A percentile compares a stretch with the other conserved stretches of the same genome.
These are phyloP conservation scores for Salvia miltiorrhiza DNA, from an alignment of 257 asterid genomes.

Conservation along the genomic window DNA sequence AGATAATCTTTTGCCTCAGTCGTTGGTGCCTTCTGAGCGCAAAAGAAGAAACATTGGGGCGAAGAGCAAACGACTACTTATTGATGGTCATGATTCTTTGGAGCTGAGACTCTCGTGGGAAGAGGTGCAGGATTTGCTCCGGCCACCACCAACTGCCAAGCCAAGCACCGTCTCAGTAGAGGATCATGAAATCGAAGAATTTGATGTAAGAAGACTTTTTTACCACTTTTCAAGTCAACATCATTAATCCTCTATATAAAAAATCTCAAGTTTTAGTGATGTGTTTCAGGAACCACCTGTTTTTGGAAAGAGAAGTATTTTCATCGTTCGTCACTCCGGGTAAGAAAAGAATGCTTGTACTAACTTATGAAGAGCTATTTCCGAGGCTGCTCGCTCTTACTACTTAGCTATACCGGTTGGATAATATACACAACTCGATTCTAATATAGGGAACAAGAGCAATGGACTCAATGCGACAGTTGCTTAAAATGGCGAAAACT, in stretches of 20 bases:
- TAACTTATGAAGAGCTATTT: not conserved
- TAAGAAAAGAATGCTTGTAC: slow-evolving; percentile 29
- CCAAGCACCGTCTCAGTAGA: slow-evolving; percentile 67
- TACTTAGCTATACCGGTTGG: not conserved
- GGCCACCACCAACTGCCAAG: slow-evolving; percentile 57
- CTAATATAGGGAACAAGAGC: slow-evolving; percentile 74
- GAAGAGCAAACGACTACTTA: slow-evolving; percentile 77
- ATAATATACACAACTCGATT: slow-evolving; percentile 1
- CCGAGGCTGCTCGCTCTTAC: not conserved
- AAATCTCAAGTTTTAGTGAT: slow-evolving; percentile 16
- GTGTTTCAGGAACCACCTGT: slow-evolving; percentile 83
- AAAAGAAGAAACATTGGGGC: slow-evolving; percentile 84
- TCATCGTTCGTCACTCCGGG: slow-evolving; percentile 73
- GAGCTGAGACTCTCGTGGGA: slow-evolving; percentile 93
- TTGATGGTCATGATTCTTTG: slow-evolving; percentile 73
- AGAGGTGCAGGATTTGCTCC: slow-evolving; percentile 90
- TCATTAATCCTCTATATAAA: slow-evolving; percentile 7
- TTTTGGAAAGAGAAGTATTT: slow-evolving; percentile 76
- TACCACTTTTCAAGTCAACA: not conserved
- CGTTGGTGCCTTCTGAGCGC: slow-evolving; percentile 57
- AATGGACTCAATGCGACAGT: slow-evolving; percentile 89
- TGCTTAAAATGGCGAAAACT: slow-evolving; percentile 86
- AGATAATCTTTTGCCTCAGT: slow-evolving; percentile 41
- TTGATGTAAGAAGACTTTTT: slow-evolving; percentile 56
- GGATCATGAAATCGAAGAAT: slow-evolving; percentile 85